phyloP scores from a whole-genome alignment of 2,329 filamentous ascomycete genomes.

The Amesomyces nigricolor region DNA sequence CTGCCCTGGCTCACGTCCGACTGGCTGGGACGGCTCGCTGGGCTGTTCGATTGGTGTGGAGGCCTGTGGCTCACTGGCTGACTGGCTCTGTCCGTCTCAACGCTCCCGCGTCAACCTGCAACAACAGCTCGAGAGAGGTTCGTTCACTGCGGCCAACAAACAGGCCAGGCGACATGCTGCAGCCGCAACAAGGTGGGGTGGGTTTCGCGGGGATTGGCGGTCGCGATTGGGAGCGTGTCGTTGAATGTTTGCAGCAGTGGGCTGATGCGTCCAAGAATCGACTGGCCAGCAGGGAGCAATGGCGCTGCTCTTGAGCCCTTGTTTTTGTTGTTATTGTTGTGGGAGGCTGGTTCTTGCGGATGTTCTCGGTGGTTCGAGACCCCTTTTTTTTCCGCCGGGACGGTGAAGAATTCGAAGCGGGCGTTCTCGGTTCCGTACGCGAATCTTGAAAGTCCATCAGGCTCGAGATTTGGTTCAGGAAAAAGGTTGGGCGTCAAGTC shows the following conservation, averaged over 20 bases:
- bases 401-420: too few relatives aligned
- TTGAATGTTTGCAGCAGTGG: not conserved
- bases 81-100: not conserved
- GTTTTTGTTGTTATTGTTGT: too few relatives aligned
- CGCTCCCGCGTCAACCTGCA: not conserved
- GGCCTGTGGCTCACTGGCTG: too few relatives aligned
- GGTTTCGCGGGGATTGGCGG: not conserved
- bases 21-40: not conserved
- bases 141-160: not conserved
- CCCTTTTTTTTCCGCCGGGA: too few relatives aligned
- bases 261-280: not conserved
- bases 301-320: not conserved
- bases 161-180: constrained; percentile 4
- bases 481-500: too few relatives aligned
- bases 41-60: not conserved
- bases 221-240: not conserved
- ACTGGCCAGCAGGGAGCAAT: not conserved
- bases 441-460: too few relatives aligned
- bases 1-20: constrained; percentile 4
- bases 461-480: too few relatives aligned
- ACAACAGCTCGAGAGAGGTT: too few relatives aligned
- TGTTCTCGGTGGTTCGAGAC: too few relatives aligned
- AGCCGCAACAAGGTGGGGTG: not conserved
- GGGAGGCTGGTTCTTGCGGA: too few relatives aligned
- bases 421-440: too few relatives aligned